Percentiles rank a stretch among this genome's conserved stretches.
phyloP scores from a whole-genome alignment of 1,284 basidiomycete genomes.

The Xanthoconium separans region DNA sequence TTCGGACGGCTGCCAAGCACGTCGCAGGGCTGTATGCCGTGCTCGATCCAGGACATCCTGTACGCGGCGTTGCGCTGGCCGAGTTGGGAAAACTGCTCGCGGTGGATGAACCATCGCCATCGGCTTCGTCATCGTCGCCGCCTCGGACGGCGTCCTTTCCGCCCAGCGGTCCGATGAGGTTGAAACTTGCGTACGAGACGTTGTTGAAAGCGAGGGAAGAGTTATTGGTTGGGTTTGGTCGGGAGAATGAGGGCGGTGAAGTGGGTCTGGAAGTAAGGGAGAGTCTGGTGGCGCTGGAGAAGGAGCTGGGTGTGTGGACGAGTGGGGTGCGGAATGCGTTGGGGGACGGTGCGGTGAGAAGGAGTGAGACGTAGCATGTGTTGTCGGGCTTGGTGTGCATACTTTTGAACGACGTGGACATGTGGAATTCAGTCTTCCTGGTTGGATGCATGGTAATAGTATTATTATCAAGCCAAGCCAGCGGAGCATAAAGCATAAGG shows the following conservation, averaged over 20 bases:
- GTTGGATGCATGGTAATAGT: too few species aligned
- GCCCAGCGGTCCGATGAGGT: slow-evolving; percentile 59
- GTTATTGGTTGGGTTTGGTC: slow-evolving; percentile 62
- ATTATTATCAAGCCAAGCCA: too few species aligned
- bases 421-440: too few species aligned
- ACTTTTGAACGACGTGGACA: too few species aligned
- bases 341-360: slow-evolving; percentile 16
- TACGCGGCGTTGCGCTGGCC: slow-evolving; percentile 71
- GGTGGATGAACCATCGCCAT: slow-evolving; percentile 63
- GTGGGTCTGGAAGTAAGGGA: slow-evolving; percentile 59
- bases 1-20: slow-evolving; percentile 56
- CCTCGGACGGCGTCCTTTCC: slow-evolving; percentile 44
- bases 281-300: slow-evolving; percentile 57
- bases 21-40: slow-evolving; percentile 56
- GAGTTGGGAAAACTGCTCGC: slow-evolving; percentile 82
- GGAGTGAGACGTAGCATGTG: slow-evolving; percentile 1
- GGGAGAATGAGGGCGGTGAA: slow-evolving; percentile 56
- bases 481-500: too few species aligned
- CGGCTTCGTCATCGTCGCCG: slow-evolving; percentile 10
- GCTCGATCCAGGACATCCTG: slow-evolving; percentile 73
- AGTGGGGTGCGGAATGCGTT: slow-evolving; percentile 30
- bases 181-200: slow-evolving; percentile 63
- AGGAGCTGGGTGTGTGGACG: slow-evolving; percentile 66
- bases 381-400: neutral
- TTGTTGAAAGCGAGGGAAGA: slow-evolving; percentile 61